A percentile compares a stretch with the other conserved stretches of the same genome.
These are phyloP conservation scores for Ustilago cynodontis DNA, from an alignment of 1,284 basidiomycete species.

Conservation along the genomic window DNA sequence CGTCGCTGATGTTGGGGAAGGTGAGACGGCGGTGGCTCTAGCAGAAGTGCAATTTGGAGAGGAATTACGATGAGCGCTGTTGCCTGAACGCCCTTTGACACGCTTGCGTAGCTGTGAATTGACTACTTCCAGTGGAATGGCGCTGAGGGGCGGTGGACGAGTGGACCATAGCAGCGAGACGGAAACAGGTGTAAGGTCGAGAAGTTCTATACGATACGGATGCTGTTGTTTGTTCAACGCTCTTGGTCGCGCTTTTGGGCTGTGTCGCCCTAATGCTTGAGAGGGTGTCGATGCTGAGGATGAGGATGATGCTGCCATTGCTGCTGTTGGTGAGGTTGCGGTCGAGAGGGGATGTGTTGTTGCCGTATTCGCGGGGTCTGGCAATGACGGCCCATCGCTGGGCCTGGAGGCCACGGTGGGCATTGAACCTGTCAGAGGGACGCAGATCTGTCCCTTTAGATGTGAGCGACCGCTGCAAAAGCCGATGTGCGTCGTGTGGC, in stretches of 20 bases:
- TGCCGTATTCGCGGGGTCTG: slow-evolving; percentile 9
- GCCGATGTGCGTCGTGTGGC: neutral
- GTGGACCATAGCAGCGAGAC: slow-evolving; percentile 61
- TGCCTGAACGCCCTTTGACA: slow-evolving; percentile 18
- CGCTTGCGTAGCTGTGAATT: slow-evolving; percentile 47
- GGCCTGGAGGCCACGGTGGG: slow-evolving; percentile 50
- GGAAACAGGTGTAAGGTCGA: slow-evolving; percentile 61
- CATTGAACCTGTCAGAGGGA: slow-evolving; percentile 17
- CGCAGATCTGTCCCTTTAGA: slow-evolving; percentile 9
- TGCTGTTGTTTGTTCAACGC: slow-evolving; percentile 49
- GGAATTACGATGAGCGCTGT: slow-evolving; percentile 18
- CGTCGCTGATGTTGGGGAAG: slow-evolving; percentile 36
- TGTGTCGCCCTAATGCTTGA: slow-evolving; percentile 7
- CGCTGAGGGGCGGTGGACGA: slow-evolving; percentile 59
- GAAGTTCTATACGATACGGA: slow-evolving; percentile 61
- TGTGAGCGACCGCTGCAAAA: neutral
- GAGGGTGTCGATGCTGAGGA: slow-evolving; percentile 14
- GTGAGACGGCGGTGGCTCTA: slow-evolving; percentile 44
- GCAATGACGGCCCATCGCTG: slow-evolving; percentile 44
- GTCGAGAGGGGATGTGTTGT: slow-evolving; percentile 3
- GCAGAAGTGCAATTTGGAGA: slow-evolving; percentile 37
- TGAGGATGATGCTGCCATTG: slow-evolving; percentile 18
- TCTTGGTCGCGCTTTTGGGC: slow-evolving; percentile 34
- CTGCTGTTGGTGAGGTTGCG: slow-evolving; percentile 15
- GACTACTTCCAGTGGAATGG: slow-evolving; percentile 49